These are phyloP conservation scores for Solanum corneliomulleri DNA, from an alignment of 257 asterid species.

Conservation along the genomic window DNA sequence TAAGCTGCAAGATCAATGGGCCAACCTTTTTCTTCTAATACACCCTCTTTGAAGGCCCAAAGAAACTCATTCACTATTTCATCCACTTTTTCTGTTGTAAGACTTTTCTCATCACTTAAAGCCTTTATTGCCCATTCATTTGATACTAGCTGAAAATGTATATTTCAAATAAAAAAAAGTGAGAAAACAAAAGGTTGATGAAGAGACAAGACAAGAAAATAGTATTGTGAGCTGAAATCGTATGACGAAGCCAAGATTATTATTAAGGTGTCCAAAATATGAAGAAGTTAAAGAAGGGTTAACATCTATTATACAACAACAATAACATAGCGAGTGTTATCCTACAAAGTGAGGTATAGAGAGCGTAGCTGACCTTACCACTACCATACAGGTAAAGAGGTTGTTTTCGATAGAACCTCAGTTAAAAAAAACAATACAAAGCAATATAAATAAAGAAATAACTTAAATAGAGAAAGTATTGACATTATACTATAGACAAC, in stretches of 20 bases:
- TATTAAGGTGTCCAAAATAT: background rate
- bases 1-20: conserved; percentile 7
- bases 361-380: background rate
- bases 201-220: background rate
- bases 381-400: background rate
- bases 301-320: background rate
- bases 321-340: background rate
- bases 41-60: background rate
- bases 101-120: background rate
- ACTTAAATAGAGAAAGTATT: background rate
- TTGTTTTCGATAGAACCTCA: background rate
- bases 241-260: background rate
- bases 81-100: conserved; percentile 14
- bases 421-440: too few species aligned
- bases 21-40: conserved; percentile 15
- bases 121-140: conserved; percentile 2
- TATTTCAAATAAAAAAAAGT: background rate
- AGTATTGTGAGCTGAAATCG: background rate
- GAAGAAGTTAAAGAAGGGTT: background rate
- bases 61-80: conserved; percentile 1
- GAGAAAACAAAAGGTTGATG: background rate
- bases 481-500: background rate
- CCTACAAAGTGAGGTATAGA: background rate
- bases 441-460: background rate
- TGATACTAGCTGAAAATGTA: background rate